Evolutionary conservation across 768 basidiomycete species (phyloP).

Genomic region (Jaapia argillacea): DNA sequence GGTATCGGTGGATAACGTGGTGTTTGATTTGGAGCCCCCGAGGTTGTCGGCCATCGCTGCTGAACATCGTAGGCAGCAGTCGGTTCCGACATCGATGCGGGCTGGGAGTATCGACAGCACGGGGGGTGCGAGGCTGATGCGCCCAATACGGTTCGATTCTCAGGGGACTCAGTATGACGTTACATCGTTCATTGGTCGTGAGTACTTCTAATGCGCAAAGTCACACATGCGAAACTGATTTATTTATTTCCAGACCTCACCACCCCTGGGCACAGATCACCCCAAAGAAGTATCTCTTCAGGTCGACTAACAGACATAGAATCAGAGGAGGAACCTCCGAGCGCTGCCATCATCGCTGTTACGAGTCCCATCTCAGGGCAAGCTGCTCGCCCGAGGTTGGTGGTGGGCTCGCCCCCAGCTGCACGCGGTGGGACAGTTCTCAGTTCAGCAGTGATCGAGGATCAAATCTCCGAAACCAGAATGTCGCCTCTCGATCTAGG

Average conservation of each 20-base stretch:
- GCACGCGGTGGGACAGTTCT: too few species aligned
- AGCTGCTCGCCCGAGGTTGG: too few species aligned
- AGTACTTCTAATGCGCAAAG: slow-evolving; percentile 9
- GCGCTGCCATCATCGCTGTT: too few species aligned
- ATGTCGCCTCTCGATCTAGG: too few species aligned
- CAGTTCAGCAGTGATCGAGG: too few species aligned
- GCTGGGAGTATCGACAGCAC: slow-evolving; percentile 1
- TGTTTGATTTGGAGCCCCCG: slow-evolving; percentile 10
- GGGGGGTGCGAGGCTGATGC: neutral
- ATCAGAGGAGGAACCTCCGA: too few species aligned
- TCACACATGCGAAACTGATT: neutral
- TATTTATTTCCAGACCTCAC: slow-evolving; percentile 20
- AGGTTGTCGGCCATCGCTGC: slow-evolving; percentile 14
- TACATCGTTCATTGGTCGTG: slow-evolving; percentile 60
- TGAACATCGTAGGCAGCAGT: slow-evolving; percentile 12
- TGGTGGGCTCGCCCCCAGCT: too few species aligned
- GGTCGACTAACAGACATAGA: neutral
- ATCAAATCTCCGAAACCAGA: too few species aligned
- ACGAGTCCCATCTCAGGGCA: too few species aligned
- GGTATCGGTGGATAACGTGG: neutral
- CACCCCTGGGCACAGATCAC: slow-evolving; percentile 12
- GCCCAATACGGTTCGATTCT: slow-evolving; percentile 24
- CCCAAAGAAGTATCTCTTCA: slow-evolving; percentile 4
- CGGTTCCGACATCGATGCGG: slow-evolving; percentile 6
- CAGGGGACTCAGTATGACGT: slow-evolving; percentile 55